phyloP scores from a whole-genome alignment of 2,329 filamentous ascomycete species.

The Dothiorella sarmentorum region DNA sequence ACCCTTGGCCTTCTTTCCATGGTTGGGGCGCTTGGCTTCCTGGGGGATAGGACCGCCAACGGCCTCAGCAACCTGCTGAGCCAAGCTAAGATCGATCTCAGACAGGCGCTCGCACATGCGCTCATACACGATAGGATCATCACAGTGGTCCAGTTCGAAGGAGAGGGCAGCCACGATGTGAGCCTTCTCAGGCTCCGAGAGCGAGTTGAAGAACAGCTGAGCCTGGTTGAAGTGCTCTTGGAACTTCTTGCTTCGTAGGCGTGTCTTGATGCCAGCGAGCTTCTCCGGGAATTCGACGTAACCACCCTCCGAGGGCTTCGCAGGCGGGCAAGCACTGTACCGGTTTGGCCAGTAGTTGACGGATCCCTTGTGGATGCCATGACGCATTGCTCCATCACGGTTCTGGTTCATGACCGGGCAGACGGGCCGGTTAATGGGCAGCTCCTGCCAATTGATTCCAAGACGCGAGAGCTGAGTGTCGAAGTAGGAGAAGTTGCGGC shows the following conservation, averaged over 20 bases:
- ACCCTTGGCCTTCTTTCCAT: slow-evolving; percentile 63
- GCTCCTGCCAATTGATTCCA: slow-evolving; percentile 71
- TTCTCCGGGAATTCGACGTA: slow-evolving; percentile 67
- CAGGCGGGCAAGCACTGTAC: slow-evolving; percentile 61
- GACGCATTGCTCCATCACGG: slow-evolving; percentile 69
- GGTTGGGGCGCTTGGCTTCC: slow-evolving; percentile 54
- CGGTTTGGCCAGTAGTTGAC: slow-evolving; percentile 81
- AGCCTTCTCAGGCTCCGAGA: slow-evolving; percentile 62
- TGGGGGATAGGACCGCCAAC: slow-evolving; percentile 63
- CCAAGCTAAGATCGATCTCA: slow-evolving; percentile 69
- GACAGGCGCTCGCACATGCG: slow-evolving; percentile 64
- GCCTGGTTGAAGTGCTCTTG: slow-evolving; percentile 74
- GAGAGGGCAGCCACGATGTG: slow-evolving; percentile 60
- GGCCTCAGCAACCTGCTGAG: slow-evolving; percentile 65
- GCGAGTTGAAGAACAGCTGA: slow-evolving; percentile 78
- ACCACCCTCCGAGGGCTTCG: slow-evolving; percentile 58
- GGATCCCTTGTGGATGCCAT: slow-evolving; percentile 68
- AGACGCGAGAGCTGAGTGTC: slow-evolving; percentile 69
- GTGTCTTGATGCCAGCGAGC: slow-evolving; percentile 66
- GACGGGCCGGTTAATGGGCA: slow-evolving; percentile 73
- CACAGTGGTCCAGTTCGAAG: slow-evolving; percentile 78
- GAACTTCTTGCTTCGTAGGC: slow-evolving; percentile 70
- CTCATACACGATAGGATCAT: slow-evolving; percentile 72
- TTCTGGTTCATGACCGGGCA: slow-evolving; percentile 74
- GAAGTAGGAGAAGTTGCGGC: slow-evolving; percentile 65